Conservation (phyloP, 805 yeast species). For the Saturnispora quitensis region DNA sequence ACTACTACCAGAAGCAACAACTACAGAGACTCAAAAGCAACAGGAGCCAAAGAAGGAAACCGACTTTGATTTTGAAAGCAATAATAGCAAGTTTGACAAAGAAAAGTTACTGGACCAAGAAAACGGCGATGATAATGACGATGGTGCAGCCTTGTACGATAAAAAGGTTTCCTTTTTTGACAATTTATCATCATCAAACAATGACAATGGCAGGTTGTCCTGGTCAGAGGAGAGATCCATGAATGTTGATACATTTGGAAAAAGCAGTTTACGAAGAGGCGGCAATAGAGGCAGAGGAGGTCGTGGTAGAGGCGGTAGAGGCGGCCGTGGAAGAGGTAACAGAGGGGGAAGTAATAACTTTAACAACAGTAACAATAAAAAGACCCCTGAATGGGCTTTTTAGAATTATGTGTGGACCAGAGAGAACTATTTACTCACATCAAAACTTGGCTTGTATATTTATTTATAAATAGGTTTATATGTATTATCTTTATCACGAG, state of each 20-base stretch:
- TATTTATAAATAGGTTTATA: neutral
- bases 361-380: conserved; percentile 2
- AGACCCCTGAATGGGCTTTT: conserved; percentile 24
- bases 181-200: conserved; percentile 63
- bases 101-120: neutral
- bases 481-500: neutral
- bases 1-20: conserved; percentile 5
- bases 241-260: conserved; percentile 81
- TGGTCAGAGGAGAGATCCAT: conserved; percentile 67
- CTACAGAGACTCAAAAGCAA: conserved; percentile 8
- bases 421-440: neutral
- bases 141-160: conserved; percentile 45
- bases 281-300: conserved; percentile 29
- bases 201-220: conserved; percentile 39
- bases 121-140: conserved; percentile 24
- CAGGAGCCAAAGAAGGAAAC: conserved; percentile 3
- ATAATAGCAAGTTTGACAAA: conserved; percentile 7
- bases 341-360: conserved; percentile 20
- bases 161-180: conserved; percentile 86
- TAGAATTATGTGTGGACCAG: neutral
- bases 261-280: conserved; percentile 28
- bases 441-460: neutral
- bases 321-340: conserved; percentile 29
- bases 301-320: conserved; percentile 45
- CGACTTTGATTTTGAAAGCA: conserved; percentile 14